These are phyloP conservation scores for Geotrichum restrictum DNA, from an alignment of 1,139 yeast species.

Conservation along the genomic window DNA sequence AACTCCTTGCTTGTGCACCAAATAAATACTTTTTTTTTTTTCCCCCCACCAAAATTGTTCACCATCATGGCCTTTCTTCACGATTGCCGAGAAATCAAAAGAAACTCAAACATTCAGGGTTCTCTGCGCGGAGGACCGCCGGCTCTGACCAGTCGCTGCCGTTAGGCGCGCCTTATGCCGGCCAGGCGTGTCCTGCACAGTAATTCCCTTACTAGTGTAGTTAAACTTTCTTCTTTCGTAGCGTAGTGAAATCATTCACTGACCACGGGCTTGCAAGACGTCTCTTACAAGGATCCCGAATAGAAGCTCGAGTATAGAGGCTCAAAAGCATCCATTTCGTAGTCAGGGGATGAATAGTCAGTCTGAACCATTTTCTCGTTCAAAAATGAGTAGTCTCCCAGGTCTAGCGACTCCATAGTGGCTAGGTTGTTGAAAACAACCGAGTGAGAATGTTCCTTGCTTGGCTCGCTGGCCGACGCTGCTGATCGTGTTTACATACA, in stretches of 20 bases:
- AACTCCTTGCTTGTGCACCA: no score
- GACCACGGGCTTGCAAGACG: neutral
- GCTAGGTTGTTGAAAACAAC: conserved; percentile 24
- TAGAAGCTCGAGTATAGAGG: conserved; percentile 27
- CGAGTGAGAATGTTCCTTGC: conserved; percentile 21
- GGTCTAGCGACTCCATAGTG: conserved; percentile 21
- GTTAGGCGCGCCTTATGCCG: conserved; percentile 30
- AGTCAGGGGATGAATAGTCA: conserved; percentile 18
- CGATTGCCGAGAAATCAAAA: no score
- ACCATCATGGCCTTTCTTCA: no score
- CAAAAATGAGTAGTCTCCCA: conserved; percentile 21
- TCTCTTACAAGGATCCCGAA: conserved; percentile 26
- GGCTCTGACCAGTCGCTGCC: conserved; percentile 31
- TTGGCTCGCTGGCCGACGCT: conserved; percentile 43
- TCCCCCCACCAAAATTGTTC: no score
- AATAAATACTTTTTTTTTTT: no score
- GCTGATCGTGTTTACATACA: conserved; percentile 38
- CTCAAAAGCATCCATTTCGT: conserved; percentile 23
- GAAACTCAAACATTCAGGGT: no score
- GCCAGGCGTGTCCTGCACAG: conserved; percentile 18
- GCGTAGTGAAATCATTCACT: neutral
- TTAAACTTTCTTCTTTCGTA: neutral
- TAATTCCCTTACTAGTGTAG: neutral
- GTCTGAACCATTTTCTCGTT: conserved; percentile 19
- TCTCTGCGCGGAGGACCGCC: conserved; percentile 9